Percentiles rank a stretch among this genome's conserved stretches.
Conservation (phyloP, 1,139 yeast genomes). For the Pichia sp. region DNA sequence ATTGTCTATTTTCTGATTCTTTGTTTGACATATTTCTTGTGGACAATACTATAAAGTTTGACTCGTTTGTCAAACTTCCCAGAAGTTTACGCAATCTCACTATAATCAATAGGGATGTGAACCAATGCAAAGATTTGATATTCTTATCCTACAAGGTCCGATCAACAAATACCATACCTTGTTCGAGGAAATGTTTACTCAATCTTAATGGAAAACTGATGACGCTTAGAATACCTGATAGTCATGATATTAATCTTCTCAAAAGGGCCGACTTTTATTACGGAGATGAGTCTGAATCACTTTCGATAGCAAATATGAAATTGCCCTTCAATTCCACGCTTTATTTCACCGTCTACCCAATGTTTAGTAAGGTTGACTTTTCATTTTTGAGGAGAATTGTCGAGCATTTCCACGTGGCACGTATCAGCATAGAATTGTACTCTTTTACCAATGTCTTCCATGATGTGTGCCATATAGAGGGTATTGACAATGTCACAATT, state of each 20-base stretch:
- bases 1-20: conserved; percentile 3
- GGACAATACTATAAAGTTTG: conserved; percentile 18
- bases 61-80: conserved; percentile 14
- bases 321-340: conserved; percentile 4
- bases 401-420: background rate
- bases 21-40: conserved; percentile 8
- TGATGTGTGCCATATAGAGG: background rate
- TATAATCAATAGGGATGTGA: conserved; percentile 14
- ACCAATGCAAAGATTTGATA: conserved; percentile 15
- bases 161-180: background rate
- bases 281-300: too few relatives aligned
- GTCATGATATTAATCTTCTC: background rate
- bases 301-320: conserved; percentile 1
- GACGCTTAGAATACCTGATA: conserved; percentile 1
- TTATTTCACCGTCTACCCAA: conserved; percentile 7
- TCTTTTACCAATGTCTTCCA: conserved; percentile 6
- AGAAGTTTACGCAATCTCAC: conserved; percentile 13
- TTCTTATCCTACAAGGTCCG: conserved; percentile 9
- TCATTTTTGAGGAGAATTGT: background rate
- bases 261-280: background rate
- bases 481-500: conserved; percentile 1
- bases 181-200: background rate
- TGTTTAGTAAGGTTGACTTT: conserved; percentile 3
- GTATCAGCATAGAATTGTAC: conserved; percentile 3
- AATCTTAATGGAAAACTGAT: conserved; percentile 6